These are phyloP conservation scores for Perilla frutescens DNA, from an alignment of 257 asterid genomes.

Conservation along the genomic window DNA sequence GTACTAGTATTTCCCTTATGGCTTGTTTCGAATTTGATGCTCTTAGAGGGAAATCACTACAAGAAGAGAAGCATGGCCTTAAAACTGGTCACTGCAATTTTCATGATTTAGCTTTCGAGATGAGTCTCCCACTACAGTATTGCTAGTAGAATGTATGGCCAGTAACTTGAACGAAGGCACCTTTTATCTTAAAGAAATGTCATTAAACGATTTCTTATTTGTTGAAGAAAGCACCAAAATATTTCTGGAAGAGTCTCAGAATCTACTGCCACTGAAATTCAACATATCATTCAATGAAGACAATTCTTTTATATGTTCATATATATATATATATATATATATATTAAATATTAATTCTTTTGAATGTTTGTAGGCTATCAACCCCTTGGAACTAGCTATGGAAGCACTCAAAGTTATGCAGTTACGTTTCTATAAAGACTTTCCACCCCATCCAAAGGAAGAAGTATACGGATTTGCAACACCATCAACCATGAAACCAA, in stretches of 20 bases:
- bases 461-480: slow-evolving; percentile 85
- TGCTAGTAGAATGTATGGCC: background rate
- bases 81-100: slow-evolving; percentile 2
- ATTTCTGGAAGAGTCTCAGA: slow-evolving; percentile 9
- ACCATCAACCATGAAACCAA: slow-evolving; percentile 98
- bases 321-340: background rate
- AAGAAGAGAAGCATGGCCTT: background rate
- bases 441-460: slow-evolving; percentile 88
- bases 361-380: slow-evolving; percentile 68
- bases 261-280: slow-evolving; percentile 15
- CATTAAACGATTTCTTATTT: slow-evolving; percentile 2
- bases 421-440: slow-evolving; percentile 72
- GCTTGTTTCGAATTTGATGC: background rate
- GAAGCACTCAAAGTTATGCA: slow-evolving; percentile 91
- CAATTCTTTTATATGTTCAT: background rate
- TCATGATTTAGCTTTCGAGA: background rate
- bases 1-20: background rate
- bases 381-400: slow-evolving; percentile 96
- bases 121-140: background rate
- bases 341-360: slow-evolving; percentile 15
- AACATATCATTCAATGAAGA: background rate
- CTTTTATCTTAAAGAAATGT: slow-evolving; percentile 4
- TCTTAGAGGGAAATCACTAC: background rate
- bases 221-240: slow-evolving; percentile 1
- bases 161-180: background rate